Evolutionary conservation across 2,329 filamentous ascomycete genomes (phyloP).

Genomic region (Nigrospora sphaerica): DNA sequence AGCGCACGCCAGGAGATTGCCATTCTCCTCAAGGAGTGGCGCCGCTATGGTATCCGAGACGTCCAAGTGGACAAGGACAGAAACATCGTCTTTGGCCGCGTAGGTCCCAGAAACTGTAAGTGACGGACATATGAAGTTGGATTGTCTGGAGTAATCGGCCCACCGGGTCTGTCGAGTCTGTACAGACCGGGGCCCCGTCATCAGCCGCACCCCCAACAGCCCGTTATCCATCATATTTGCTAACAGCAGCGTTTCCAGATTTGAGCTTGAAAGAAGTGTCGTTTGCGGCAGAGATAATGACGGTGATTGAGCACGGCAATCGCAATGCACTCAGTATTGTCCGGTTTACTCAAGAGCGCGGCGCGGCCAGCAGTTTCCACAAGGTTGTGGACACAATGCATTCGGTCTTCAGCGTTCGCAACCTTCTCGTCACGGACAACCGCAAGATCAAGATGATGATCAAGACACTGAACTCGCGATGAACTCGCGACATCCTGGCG

Average conservation of each 20-base stretch:
- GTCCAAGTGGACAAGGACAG: conserved; percentile 72
- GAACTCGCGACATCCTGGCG: not conserved
- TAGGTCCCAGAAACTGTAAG: conserved; percentile 75
- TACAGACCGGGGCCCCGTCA: too few species aligned
- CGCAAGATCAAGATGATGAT: conserved; percentile 67
- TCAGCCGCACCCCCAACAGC: not conserved
- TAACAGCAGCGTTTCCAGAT: conserved; percentile 38
- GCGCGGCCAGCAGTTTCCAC: conserved; percentile 86
- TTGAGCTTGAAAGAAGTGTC: conserved; percentile 80
- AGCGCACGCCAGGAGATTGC: conserved; percentile 72
- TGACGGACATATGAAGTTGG: conserved; percentile 2
- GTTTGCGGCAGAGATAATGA: conserved; percentile 82
- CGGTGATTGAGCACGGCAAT: conserved; percentile 77
- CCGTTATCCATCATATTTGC: conserved; percentile 3
- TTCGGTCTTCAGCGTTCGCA: conserved; percentile 56
- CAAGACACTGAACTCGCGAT: conserved; percentile 52
- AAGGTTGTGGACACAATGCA: conserved; percentile 73
- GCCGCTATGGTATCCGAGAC: conserved; percentile 71
- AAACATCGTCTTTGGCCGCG: conserved; percentile 72
- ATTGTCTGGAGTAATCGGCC: conserved; percentile 1
- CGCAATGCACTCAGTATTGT: conserved; percentile 71
- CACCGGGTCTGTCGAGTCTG: not conserved
- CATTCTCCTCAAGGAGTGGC: conserved; percentile 71
- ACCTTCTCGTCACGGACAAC: conserved; percentile 62
- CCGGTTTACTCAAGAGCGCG: conserved; percentile 81